A percentile compares a stretch with the other conserved stretches of the same genome.
Evolutionary conservation across 192 early-diverging fungal species (phyloP).

Genomic region (Coemansia sp.): DNA sequence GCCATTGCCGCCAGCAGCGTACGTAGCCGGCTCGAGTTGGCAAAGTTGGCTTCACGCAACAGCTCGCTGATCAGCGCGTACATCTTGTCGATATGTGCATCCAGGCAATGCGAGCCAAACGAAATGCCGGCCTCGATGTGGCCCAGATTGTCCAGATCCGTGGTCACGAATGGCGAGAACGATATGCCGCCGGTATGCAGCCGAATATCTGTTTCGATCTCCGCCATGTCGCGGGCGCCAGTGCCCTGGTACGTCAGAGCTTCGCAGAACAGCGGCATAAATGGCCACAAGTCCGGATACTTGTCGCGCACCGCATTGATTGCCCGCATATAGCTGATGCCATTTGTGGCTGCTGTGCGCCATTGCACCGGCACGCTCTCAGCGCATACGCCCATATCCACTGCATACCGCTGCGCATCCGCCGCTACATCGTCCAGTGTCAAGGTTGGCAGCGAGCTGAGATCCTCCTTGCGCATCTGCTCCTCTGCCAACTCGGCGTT

Average conservation of each 20-base stretch:
- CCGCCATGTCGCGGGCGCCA: conserved; percentile 62
- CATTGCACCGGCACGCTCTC: conserved; percentile 64
- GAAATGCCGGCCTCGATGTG: conserved; percentile 65
- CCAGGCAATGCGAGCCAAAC: conserved; percentile 64
- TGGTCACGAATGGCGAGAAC: conserved; percentile 64
- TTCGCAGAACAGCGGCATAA: conserved; percentile 74
- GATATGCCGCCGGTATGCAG: conserved; percentile 81
- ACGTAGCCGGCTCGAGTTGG: conserved; percentile 65
- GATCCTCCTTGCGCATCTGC: conserved; percentile 75
- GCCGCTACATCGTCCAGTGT: conserved; percentile 71
- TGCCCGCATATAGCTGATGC: conserved; percentile 82
- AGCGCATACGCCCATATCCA: conserved; percentile 47
- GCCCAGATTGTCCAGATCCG: conserved; percentile 62
- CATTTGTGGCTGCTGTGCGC: conserved; percentile 82
- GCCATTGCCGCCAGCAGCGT: conserved; percentile 75
- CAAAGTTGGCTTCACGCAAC: conserved; percentile 68
- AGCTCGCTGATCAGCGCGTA: conserved; percentile 73
- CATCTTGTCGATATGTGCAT: conserved; percentile 72
- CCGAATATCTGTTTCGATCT: conserved; percentile 84
- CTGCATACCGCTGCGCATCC: conserved; percentile 57
- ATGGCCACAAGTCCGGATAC: conserved; percentile 65
- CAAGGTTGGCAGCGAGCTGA: conserved; percentile 79
- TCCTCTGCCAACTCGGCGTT: conserved; percentile 64
- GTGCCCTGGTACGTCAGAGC: conserved; percentile 68
- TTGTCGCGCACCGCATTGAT: conserved; percentile 66